These are phyloP conservation scores for Populus trichocarpa DNA, from an alignment of 441 rosid genomes.

Conservation along the genomic window DNA sequence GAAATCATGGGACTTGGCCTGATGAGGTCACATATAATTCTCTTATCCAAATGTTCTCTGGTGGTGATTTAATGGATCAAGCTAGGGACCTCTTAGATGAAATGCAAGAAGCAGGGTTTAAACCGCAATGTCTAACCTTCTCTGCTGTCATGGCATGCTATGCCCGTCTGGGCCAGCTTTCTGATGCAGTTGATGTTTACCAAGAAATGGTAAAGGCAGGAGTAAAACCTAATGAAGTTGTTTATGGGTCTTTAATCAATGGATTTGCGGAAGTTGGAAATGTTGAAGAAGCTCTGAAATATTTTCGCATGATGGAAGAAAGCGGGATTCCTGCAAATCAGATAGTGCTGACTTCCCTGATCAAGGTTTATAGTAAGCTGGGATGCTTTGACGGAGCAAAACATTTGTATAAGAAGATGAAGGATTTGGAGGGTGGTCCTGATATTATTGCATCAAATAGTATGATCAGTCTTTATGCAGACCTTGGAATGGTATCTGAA, in stretches of 20 bases:
- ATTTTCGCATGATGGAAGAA: constrained; percentile 60
- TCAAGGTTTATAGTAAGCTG: constrained; percentile 78
- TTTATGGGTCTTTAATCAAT: constrained; percentile 73
- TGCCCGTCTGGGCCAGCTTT: constrained; percentile 62
- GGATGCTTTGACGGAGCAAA: constrained; percentile 73
- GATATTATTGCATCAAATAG: constrained; percentile 74
- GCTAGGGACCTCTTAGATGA: constrained; percentile 65
- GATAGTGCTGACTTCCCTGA: constrained; percentile 70
- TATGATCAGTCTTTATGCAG: constrained; percentile 75
- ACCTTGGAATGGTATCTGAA: constrained; percentile 72
- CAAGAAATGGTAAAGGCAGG: constrained; percentile 56
- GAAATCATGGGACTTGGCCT: constrained; percentile 82
- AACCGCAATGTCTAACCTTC: constrained; percentile 60
- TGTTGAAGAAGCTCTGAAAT: constrained; percentile 65
- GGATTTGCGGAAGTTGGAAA: constrained; percentile 71
- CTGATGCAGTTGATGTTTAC: constrained; percentile 53
- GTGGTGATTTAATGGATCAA: constrained; percentile 64
- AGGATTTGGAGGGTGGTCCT: constrained; percentile 57
- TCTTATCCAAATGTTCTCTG: constrained; percentile 74
- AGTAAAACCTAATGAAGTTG: constrained; percentile 81
- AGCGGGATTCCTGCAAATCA: constrained; percentile 56
- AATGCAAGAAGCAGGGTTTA: constrained; percentile 63
- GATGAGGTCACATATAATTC: constrained; percentile 87
- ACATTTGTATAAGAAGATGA: constrained; percentile 58
- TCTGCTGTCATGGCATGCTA: constrained; percentile 70